Evolutionary conservation across 257 asterid species (phyloP), one percentile per base, ranked within the genome.

Genomic region (Fraxinus anomala): DNA sequence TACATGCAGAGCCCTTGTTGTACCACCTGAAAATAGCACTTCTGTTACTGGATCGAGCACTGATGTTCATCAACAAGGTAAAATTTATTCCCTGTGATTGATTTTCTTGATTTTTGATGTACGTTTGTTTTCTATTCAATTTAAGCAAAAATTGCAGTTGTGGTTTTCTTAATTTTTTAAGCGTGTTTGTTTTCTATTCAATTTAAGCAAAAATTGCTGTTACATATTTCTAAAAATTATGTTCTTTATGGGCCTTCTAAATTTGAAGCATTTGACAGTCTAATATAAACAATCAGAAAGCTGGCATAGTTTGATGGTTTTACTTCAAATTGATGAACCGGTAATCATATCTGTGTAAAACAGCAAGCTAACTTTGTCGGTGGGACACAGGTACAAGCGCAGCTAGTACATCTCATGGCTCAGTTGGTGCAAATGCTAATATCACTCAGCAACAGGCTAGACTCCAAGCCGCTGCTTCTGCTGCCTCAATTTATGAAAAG

Each of bases 1-100:
- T 69, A 92, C 97, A 42, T 95, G 99, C 86, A 93, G 99, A 87
- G 99, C 99, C 72, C 96, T 84, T 73, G 98, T 95, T 75, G 88
- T 95, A 67, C 97, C 98, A 59, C 86, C 96, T 73, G 98, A 89
- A 85, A 85, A 85, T 80, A 92, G 87, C 78, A 75, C 96, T 17
- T 72, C 86, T 44, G 56, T 88, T 56, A 56, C 85, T 82, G 91
- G 83, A 83, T 74, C 86, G 16, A 90, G 86, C 70, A 86, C 89
- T 47, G 90, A 82, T 80, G 77, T 76, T 47, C 88, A 81, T 61
- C 96, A 87, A 75, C 99, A 88, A 80, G 97, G 99, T 92, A 80
- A 12, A 75, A 68, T 81, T 31, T 68, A 66, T 68, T 70, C 30
- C 30, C 17, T 70, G 63, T 73, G 36, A 49, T 72, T 72, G 72